Evolutionary conservation across 768 basidiomycete species (phyloP), one percentile per base, ranked within the genome.

Genomic region (Lentinula lateritia): DNA sequence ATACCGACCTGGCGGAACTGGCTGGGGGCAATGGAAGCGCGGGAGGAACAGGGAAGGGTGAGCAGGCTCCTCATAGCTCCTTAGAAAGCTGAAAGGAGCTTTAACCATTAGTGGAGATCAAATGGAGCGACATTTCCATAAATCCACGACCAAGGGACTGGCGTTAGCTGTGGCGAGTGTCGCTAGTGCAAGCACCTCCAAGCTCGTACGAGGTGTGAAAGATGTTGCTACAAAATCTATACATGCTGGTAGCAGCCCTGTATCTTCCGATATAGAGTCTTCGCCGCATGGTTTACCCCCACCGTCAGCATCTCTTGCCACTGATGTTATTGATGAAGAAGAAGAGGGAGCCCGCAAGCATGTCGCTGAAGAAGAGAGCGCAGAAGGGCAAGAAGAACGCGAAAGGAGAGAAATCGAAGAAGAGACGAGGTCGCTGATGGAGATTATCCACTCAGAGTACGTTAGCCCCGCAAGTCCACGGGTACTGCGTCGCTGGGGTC

Each of bases 371-470:
- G 58, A 72, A 58, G 73, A 74, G 36, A 71, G 69, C 57, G 69
- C 72, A 50, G 72, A 75, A 41, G 38, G 32, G 5, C 50, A 34
- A n/a, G 15, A 50, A n/a, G 34, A 7, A 32, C 43, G 48, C 7
- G 23, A 23, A 23, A 23, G 23, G 23, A 23, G 23, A 23, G 58
- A 58, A 0, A 69, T 67, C 16, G 68, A 69, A 35, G 74, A 73
- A 20, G 73, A 76, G 50, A 71, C 72, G 50, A 54, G 64, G 4
- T 67, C 69, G 10, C 68, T 78, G 18, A 72, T 73, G 71, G 66
- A 73, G 61, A 64, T 77, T 52, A 71, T 73, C 2, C 76, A 78
- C 60, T 77, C 76, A 0, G 77, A 78, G 65, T 77, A 78, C 61
- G 72, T 77, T 3, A 75, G 74, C 1, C 76, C 77, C 0, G 76